Conservation (phyloP, 1,284 basidiomycete genomes). For the Leucoagaricus sp. region DNA sequence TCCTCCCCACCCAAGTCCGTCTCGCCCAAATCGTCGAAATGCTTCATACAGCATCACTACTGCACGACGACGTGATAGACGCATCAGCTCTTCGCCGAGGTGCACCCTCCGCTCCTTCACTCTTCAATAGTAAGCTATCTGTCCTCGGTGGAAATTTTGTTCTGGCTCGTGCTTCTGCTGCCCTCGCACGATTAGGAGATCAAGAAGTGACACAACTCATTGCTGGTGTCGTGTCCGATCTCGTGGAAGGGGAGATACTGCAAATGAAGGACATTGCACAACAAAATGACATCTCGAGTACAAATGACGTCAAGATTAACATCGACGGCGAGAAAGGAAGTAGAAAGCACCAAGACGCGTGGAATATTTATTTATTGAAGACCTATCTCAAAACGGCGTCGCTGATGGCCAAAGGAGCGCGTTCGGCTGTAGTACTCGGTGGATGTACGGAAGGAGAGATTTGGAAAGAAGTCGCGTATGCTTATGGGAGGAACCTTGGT, state of each 20-base stretch:
- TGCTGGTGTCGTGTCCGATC: slow-evolving; percentile 88
- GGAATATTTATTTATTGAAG: slow-evolving; percentile 92
- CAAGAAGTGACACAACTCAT: slow-evolving; percentile 93
- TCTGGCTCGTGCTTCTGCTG: slow-evolving; percentile 88
- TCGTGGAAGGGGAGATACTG: slow-evolving; percentile 98
- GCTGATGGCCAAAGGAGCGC: slow-evolving; percentile 92
- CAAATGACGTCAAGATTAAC: slow-evolving; percentile 7
- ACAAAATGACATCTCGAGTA: background rate
- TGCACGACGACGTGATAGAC: slow-evolving; percentile 99
- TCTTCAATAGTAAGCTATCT: slow-evolving; percentile 93
- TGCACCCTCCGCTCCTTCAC: slow-evolving; percentile 80
- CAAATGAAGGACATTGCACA: slow-evolving; percentile 70
- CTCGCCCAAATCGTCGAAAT: slow-evolving; percentile 98
- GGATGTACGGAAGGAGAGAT: slow-evolving; percentile 81
- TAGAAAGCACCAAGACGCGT: slow-evolving; percentile 49
- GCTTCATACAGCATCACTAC: slow-evolving; percentile 96
- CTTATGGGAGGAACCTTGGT: slow-evolving; percentile 54
- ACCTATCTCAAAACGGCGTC: slow-evolving; percentile 97
- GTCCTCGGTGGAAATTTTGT: slow-evolving; percentile 96
- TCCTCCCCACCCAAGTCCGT: slow-evolving; percentile 87
- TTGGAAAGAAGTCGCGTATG: slow-evolving; percentile 96
- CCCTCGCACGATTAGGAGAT: slow-evolving; percentile 84
- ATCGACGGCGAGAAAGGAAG: slow-evolving; percentile 6
- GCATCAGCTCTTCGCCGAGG: slow-evolving; percentile 81
- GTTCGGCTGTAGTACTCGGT: slow-evolving; percentile 88